Base-by-base conservation (phyloP, 2,329 filamentous ascomycete species). In the Fusarium stilboides region DNA sequence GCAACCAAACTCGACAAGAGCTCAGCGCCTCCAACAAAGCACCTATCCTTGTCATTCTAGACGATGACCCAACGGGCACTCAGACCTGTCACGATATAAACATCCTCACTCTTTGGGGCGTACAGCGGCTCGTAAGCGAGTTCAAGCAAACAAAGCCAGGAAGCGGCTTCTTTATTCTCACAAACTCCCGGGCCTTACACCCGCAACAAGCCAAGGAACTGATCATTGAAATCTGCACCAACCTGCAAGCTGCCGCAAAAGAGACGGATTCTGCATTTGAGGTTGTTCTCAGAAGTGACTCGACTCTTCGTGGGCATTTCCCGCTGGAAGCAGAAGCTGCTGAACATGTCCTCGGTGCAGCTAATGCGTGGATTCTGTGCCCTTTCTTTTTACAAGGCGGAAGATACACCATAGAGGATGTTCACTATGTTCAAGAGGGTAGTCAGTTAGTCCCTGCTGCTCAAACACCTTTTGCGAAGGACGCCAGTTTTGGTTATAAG, bases 371-470 rank as follows among this genome's bases (percentile, higher is more conserved):
- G 81, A 77, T 89, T 5, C 78, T 89, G 0, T 85, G 85, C 0
- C 87, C 87, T 0, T 88, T 88, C 74, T 89, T 89, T 75, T 77
- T 84, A 26, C 86, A 89, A 69, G 87, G 87, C 12, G 87, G 87
- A 0, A 76, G 87, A 6, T 85, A 85, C 53, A 89, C 87, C 0
- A 86, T 88, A 20, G 72, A 84, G 26, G 84, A 89, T 71, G 80
- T 88, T 5, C 86, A 89, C 73, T 89, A 88, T 63, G 86, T 89
- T 17, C 81, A 82, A 4, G 86, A 88, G 51, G 82, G 82, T 3
- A 82, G 83, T 4, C 71, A 62, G 8, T 5, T 73, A 1, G 36
- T 66, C 5, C 70, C 86, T 0, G 85, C 86, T 0, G 83, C 80
- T 0, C 77, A 82, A 50, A 88, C 86, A 1, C 85, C 84, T 4